Conservation (phyloP, 2,329 filamentous ascomycete species). For the Diaporthe velutina region DNA sequence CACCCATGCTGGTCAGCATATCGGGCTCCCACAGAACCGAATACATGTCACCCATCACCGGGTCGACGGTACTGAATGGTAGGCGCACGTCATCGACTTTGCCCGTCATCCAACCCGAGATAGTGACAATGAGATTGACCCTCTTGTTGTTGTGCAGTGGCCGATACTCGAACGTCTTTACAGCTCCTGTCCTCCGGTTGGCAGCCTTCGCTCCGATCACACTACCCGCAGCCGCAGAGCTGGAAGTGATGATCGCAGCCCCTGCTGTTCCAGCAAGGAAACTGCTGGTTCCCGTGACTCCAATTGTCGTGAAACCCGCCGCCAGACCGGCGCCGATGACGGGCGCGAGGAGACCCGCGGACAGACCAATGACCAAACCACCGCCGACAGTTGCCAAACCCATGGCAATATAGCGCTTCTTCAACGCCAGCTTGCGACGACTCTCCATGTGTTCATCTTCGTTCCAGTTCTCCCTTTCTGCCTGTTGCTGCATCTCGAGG, state of each 20-base stretch:
- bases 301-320: constrained; percentile 94
- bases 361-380: constrained; percentile 93
- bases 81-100: constrained; percentile 96
- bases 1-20: constrained; percentile 97
- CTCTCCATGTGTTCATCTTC: constrained; percentile 94
- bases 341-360: constrained; percentile 90
- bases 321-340: constrained; percentile 95
- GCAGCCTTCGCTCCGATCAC: constrained; percentile 89
- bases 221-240: constrained; percentile 86
- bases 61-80: constrained; percentile 95
- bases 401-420: constrained; percentile 92
- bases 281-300: constrained; percentile 86
- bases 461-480: constrained; percentile 97
- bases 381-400: constrained; percentile 96
- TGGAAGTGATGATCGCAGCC: constrained; percentile 92
- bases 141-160: constrained; percentile 98
- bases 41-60: constrained; percentile 98
- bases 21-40: constrained; percentile 98
- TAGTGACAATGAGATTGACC: constrained; percentile 93
- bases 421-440: constrained; percentile 84
- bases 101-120: constrained; percentile 98
- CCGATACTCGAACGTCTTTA: constrained; percentile 96
- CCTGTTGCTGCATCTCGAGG: constrained; percentile 95
- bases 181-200: constrained; percentile 88
- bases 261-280: constrained; percentile 94